These are phyloP conservation scores for Aspergillus sp. DNA, from an alignment of 2,329 filamentous ascomycete species.

Conservation along the genomic window DNA sequence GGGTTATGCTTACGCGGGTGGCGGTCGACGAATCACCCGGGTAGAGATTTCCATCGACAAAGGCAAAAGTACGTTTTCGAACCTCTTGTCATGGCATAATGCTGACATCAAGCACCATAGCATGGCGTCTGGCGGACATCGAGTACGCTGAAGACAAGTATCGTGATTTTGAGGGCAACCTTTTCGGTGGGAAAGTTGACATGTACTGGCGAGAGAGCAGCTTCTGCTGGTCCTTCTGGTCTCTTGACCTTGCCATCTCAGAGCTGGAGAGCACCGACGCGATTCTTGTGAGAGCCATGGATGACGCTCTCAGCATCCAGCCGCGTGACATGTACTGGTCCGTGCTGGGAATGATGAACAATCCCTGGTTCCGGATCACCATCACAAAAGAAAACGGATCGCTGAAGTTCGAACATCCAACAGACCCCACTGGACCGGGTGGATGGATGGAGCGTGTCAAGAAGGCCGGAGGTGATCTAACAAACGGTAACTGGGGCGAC, in stretches of 20 bases:
- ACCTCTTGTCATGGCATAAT: not conserved
- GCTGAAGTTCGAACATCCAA: constrained; percentile 84
- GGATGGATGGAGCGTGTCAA: constrained; percentile 96
- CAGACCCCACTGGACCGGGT: constrained; percentile 73
- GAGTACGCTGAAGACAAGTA: constrained; percentile 85
- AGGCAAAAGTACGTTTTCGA: constrained; percentile 55
- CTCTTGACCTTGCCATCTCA: constrained; percentile 62
- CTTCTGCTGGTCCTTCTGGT: constrained; percentile 95
- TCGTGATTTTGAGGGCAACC: constrained; percentile 59
- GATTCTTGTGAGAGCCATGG: constrained; percentile 82
- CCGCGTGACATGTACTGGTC: constrained; percentile 96
- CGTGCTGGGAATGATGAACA: constrained; percentile 97
- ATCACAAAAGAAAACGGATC: constrained; percentile 66
- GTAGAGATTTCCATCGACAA: constrained; percentile 82
- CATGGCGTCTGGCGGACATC: constrained; percentile 75
- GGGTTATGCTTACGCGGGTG: constrained; percentile 87
- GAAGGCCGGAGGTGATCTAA: constrained; percentile 73
- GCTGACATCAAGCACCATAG: constrained; percentile 20
- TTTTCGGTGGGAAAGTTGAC: constrained; percentile 76
- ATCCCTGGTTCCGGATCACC: constrained; percentile 83
- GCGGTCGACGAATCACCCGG: constrained; percentile 77
- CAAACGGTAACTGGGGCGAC: constrained; percentile 84
- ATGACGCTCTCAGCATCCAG: constrained; percentile 82
- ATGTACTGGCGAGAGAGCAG: constrained; percentile 77
- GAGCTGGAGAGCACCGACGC: constrained; percentile 66